Percentiles rank a stretch among this genome's conserved stretches.
Evolutionary conservation across 768 basidiomycete species (phyloP).

Genomic region (Rhodotorula paludigena): DNA sequence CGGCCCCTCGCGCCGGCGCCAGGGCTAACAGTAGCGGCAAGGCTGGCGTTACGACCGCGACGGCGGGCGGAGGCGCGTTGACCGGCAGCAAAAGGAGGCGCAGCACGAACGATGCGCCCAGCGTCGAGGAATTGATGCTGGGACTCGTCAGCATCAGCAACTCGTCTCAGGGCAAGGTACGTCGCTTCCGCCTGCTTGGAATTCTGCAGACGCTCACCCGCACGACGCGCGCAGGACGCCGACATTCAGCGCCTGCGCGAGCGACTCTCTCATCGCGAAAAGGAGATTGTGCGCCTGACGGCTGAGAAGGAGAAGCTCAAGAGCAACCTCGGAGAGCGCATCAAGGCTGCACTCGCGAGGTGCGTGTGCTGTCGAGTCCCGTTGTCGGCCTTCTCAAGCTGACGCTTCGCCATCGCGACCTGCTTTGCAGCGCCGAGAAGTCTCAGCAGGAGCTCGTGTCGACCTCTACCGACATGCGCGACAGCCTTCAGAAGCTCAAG

Average conservation of each 20-base stretch:
- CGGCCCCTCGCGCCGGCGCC: too few species aligned
- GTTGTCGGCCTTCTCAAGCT: too few species aligned
- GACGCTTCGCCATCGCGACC: background rate
- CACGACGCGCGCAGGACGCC: background rate
- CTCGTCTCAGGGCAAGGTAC: background rate
- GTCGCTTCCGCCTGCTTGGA: background rate
- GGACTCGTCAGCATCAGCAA: too few species aligned
- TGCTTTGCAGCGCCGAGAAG: background rate
- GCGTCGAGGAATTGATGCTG: too few species aligned
- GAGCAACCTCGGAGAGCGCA: background rate
- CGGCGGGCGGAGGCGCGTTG: too few species aligned
- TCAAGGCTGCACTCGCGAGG: background rate
- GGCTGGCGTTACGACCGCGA: too few species aligned
- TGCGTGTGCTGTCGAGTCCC: background rate
- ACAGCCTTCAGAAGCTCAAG: background rate
- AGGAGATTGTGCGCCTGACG: background rate
- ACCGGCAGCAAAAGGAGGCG: too few species aligned
- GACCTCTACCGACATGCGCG: background rate
- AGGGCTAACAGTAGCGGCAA: too few species aligned
- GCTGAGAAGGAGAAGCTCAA: slow-evolving; percentile 14
- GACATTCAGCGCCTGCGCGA: background rate
- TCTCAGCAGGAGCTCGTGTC: background rate
- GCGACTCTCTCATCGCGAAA: background rate
- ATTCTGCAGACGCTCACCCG: background rate
- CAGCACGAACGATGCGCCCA: too few species aligned